Base-by-base conservation (phyloP, 202 grass and related monocot genomes). In the Zizania palustris region DNA sequence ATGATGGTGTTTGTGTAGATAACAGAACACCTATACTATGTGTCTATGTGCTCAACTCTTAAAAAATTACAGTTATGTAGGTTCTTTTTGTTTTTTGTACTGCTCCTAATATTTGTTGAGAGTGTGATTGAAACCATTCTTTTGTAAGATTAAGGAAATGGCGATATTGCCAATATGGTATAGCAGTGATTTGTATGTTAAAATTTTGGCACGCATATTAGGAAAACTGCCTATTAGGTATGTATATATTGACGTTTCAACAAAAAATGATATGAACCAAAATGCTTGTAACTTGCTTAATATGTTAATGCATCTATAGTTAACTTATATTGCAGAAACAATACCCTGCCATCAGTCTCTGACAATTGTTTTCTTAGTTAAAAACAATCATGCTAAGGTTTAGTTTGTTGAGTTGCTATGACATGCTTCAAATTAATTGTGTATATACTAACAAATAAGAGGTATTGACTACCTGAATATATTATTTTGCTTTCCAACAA, bases 51-150 rank as follows among this genome's bases (percentile, higher is more conserved):
- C 2, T 55, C n/a, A 19, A 18, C 3, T 51, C 49, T 77, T 34
- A n/a, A 28, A 63, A 12, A 6, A 55, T 60, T 65, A 79, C 9
- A 41, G 5, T 45, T 58, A 11, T 49, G 50, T 59, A 37, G 13
- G 22, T 65, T 10, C 12, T 77, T 28, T 40, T 19, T 48, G 21
- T 7, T 73, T 56, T 63, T 16, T 74, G 39, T 51, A 7, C 56
- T 57, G 11, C 2, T 58, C 10, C 19, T 50, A 11, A 66, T 58
- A 3, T 15, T 67, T 60, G 18, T 58, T 46, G n/a, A 48, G 8
- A 65, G 59, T 59, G 60, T 79, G 34, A 67, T 79, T 33, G 7
- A 48, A 46, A 72, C 14, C 10, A 55, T 42, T 14, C 8, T 61
- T 68, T 15, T 45, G 22, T 46, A 67, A 75, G 33, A 48, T 39